These are phyloP conservation scores for Akebia trifoliata DNA, from an alignment of 164 flowering plant species.

Conservation along the genomic window DNA sequence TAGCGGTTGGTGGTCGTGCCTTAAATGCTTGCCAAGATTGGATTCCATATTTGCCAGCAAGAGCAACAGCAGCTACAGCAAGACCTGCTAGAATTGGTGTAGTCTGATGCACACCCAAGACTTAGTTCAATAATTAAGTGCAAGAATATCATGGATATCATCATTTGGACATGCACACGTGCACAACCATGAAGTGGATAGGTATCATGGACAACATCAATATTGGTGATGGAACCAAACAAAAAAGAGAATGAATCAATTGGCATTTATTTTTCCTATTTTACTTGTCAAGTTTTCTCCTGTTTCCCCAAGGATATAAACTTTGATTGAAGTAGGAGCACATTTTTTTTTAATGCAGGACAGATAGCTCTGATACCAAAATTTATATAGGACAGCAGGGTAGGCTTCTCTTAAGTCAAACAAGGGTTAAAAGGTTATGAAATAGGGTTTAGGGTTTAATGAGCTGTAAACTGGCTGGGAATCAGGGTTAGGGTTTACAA, in stretches of 20 bases:
- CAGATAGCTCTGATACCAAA: too few species aligned
- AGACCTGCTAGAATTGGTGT: constrained; percentile 73
- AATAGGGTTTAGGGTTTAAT: too few species aligned
- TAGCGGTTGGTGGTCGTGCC: constrained; percentile 63
- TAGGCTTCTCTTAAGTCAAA: too few species aligned
- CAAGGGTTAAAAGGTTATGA: too few species aligned
- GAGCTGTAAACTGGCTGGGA: too few species aligned
- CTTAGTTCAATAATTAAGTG: background rate
- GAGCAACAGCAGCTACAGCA: constrained; percentile 79
- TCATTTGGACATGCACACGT: background rate
- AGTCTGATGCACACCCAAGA: constrained; percentile 32
- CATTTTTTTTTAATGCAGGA: too few species aligned
- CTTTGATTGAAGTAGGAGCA: background rate
- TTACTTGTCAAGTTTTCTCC: background rate
- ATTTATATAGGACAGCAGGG: too few species aligned
- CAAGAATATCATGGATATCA: background rate
- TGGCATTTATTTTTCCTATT: background rate
- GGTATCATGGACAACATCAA: background rate
- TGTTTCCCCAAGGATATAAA: background rate
- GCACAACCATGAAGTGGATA: background rate
- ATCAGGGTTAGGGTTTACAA: too few species aligned
- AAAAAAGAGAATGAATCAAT: background rate
- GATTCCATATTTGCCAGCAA: constrained; percentile 73
- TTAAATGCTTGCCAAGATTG: constrained; percentile 89
- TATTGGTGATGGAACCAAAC: background rate